phyloP scores from a whole-genome alignment of 2,329 filamentous ascomycete species.

The Aspergillus melleus region DNA sequence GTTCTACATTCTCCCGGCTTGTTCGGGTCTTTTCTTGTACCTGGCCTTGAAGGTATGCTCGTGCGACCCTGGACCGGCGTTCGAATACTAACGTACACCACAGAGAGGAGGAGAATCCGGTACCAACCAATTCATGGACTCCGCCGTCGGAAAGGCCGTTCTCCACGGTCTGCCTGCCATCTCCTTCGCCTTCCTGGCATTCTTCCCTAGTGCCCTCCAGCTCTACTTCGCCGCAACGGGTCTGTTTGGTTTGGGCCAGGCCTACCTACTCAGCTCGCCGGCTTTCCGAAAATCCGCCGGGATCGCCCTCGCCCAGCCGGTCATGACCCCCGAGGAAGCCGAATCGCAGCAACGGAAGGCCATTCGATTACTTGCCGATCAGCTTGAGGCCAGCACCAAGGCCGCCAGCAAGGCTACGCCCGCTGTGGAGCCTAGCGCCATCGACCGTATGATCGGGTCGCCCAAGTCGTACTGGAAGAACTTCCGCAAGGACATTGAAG shows the following conservation, averaged over 20 bases:
- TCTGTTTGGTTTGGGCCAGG: conserved; percentile 44
- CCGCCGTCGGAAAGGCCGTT: conserved; percentile 35
- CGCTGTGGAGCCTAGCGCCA: conserved; percentile 20
- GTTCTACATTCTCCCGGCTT: conserved; percentile 69
- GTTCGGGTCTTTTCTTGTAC: conserved; percentile 59
- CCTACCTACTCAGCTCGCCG: conserved; percentile 43
- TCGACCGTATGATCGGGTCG: conserved; percentile 39
- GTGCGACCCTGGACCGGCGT: background rate
- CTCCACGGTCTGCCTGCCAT: conserved; percentile 53
- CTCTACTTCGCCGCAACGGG: conserved; percentile 59
- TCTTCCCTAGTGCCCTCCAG: conserved; percentile 59
- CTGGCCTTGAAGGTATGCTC: conserved; percentile 58
- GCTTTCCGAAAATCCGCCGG: conserved; percentile 30
- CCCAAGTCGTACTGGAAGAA: conserved; percentile 28
- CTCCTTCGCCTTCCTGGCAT: conserved; percentile 55
- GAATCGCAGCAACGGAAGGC: conserved; percentile 12
- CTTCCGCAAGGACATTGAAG: conserved; percentile 23
- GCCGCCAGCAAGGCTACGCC: background rate
- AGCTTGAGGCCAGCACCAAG: conserved; percentile 9
- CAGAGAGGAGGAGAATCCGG: conserved; percentile 42
- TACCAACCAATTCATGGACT: conserved; percentile 30
- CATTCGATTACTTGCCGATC: conserved; percentile 21
- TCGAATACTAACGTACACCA: background rate
- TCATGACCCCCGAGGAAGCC: background rate
- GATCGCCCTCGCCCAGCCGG: conserved; percentile 23